Conservation (phyloP, 352 stramenopile species). For the Phytophthora uliginosa region DNA sequence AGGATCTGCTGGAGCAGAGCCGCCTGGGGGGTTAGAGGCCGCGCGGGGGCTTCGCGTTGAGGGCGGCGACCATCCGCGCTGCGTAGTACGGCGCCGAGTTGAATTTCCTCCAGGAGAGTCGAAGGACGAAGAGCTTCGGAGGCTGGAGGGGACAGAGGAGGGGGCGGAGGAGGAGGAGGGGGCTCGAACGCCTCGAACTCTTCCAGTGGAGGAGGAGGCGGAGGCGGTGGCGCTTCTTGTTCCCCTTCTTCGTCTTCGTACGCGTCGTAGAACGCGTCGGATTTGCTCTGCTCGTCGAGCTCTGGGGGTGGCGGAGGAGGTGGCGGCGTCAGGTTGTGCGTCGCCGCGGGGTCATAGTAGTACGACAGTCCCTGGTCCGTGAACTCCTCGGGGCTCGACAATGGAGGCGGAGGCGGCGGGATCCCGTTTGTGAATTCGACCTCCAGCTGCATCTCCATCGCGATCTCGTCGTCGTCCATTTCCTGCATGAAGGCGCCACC, state of each 20-base stretch:
- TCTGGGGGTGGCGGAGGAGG: slow-evolving; percentile 32
- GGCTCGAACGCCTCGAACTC: slow-evolving; percentile 22
- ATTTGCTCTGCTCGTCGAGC: slow-evolving; percentile 35
- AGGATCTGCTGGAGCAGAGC: slow-evolving; percentile 66
- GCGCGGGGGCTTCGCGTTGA: slow-evolving; percentile 10
- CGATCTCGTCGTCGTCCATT: slow-evolving; percentile 63
- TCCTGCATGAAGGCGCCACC: slow-evolving; percentile 74
- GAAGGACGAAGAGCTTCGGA: slow-evolving; percentile 4
- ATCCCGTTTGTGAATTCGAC: slow-evolving; percentile 23
- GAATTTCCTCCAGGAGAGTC: slow-evolving; percentile 47
- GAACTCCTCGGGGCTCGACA: slow-evolving; percentile 41
- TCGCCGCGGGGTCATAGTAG: slow-evolving; percentile 53
- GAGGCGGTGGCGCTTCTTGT: slow-evolving; percentile 2
- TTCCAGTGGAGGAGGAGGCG: slow-evolving; percentile 18
- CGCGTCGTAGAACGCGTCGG: slow-evolving; percentile 24
- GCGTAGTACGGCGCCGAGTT: slow-evolving; percentile 38
- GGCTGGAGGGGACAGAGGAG: not conserved
- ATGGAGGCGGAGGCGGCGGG: slow-evolving; percentile 25
- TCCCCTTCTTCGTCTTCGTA: slow-evolving; percentile 23
- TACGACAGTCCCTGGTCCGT: slow-evolving; percentile 67
- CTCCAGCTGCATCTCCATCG: slow-evolving; percentile 37
- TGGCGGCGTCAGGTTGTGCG: slow-evolving; percentile 26
- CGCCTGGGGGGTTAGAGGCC: slow-evolving; percentile 26
- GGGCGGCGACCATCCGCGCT: not conserved
- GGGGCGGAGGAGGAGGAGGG: slow-evolving; percentile 20